Base-by-base conservation (phyloP, 2,329 filamentous ascomycete genomes). In the Furcasterigmium sp. region DNA sequence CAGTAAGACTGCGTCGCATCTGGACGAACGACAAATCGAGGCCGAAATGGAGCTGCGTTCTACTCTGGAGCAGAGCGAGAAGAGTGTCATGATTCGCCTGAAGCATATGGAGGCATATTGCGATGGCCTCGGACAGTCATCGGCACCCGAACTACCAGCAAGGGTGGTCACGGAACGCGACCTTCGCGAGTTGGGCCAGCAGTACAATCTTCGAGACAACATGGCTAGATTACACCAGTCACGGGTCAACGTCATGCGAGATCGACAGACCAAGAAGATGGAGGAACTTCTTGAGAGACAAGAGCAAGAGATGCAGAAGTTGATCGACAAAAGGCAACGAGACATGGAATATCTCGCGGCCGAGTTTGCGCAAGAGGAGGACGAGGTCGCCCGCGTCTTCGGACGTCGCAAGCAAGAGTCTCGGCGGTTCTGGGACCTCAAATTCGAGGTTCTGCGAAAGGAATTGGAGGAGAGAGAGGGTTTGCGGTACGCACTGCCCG, bases 51-150 rank as follows among this genome's bases (percentile, higher is more conserved):
- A 83, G 49, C 60, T 83, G 18, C 68, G 75, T 10, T 57, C 64
- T 5, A 68, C 67, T 0, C 59, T 82, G 14, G 74, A 81, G 41
- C 75, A 79, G 50, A 73, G 73, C 42, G 78, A 80, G 54, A 67
- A 69, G 45, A 78, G 74, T 50, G 69, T 82, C 29, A 67, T 65
- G 25, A 75, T 80, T 29, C 71, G 78, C 13, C 63, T 84, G n/a
- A 75, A 73, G 54, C 75, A 84, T 50, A 84, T 84, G 80, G 79
- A 84, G 52, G 79, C 78, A 6, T 84, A 84, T 56, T 83, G 79
- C 52, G 70, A 78, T 46, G 71, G 72, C 4, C 59, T 76, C 2
- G 75, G 73, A 4, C 65, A 66, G 25, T 65, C 58, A 19, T 58
- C 62, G 3, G 60, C 53, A 26, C 52, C 57, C 3, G 51, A 57